Evolutionary conservation across 768 basidiomycete genomes (phyloP).

Genomic region (Amanita exitialis): DNA sequence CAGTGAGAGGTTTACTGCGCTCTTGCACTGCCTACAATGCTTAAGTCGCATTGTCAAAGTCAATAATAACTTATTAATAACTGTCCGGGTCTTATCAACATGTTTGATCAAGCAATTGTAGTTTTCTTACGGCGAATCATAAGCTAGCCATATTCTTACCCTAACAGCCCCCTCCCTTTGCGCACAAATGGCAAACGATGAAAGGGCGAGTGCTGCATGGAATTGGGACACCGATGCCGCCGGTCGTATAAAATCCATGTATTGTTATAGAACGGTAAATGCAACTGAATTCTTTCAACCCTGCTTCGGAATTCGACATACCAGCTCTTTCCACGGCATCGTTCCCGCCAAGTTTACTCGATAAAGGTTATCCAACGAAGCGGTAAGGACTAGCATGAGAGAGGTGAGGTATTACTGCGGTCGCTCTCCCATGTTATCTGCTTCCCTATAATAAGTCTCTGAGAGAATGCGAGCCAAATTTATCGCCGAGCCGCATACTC

Average conservation of each 20-base stretch:
- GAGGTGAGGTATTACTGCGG: background rate
- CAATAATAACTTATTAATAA: no score
- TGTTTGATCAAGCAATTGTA: no score
- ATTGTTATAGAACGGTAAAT: background rate
- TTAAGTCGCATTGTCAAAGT: no score
- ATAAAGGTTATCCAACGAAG: background rate
- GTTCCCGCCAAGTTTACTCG: background rate
- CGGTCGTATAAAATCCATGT: background rate
- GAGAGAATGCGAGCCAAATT: background rate
- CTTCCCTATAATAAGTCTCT: background rate
- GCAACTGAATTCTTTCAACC: background rate
- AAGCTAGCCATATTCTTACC: no score
- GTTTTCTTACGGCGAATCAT: no score
- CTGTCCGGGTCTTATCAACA: no score
- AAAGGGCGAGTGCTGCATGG: background rate
- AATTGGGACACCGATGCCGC: background rate
- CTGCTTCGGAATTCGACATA: background rate
- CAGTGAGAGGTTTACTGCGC: background rate
- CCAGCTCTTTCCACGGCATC: background rate
- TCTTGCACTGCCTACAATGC: background rate
- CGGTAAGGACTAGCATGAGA: background rate
- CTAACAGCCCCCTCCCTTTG: no score
- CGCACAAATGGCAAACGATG: background rate
- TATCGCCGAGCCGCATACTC: background rate
- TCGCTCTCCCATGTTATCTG: background rate